Evolutionary conservation across 2,329 filamentous ascomycete species (phyloP).

Genomic region (Fusarium sterilihyphosum): DNA sequence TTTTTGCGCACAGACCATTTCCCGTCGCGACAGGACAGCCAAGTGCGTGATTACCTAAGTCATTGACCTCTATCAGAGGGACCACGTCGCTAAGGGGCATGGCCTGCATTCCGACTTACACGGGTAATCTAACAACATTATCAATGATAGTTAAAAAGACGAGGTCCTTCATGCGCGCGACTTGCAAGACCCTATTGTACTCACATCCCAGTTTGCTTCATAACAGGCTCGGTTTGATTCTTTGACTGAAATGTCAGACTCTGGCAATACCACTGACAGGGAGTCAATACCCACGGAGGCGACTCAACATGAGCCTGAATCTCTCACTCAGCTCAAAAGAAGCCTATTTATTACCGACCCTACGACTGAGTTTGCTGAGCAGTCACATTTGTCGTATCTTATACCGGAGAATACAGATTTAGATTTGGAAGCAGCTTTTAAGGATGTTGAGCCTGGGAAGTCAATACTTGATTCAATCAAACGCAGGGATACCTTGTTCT

Average conservation of each 20-base stretch:
- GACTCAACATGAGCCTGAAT: slow-evolving; percentile 30
- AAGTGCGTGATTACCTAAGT: slow-evolving; percentile 7
- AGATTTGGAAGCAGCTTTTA: slow-evolving; percentile 62
- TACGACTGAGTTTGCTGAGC: slow-evolving; percentile 60
- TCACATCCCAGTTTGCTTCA: neutral
- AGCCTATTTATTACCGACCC: slow-evolving; percentile 40
- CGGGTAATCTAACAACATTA: slow-evolving; percentile 21
- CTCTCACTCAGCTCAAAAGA: slow-evolving; percentile 35
- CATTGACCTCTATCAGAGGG: slow-evolving; percentile 7
- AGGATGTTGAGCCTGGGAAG: slow-evolving; percentile 54
- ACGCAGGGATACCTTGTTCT: slow-evolving; percentile 73
- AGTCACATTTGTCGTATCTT: slow-evolving; percentile 68
- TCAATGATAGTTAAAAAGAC: slow-evolving; percentile 11
- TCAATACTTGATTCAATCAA: slow-evolving; percentile 66
- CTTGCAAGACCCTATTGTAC: neutral
- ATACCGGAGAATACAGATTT: slow-evolving; percentile 67
- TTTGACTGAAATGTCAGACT: slow-evolving; percentile 31
- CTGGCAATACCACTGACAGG: slow-evolving; percentile 28
- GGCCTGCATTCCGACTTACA: slow-evolving; percentile 36
- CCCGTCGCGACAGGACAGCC: slow-evolving; percentile 3
- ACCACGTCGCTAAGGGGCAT: slow-evolving; percentile 40
- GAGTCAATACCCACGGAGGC: slow-evolving; percentile 32
- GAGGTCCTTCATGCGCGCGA: neutral
- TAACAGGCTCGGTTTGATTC: neutral
- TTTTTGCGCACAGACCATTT: slow-evolving; percentile 41